These are phyloP conservation scores for Trifolium fragiferum DNA, from an alignment of 306 rosid species.

Conservation along the genomic window DNA sequence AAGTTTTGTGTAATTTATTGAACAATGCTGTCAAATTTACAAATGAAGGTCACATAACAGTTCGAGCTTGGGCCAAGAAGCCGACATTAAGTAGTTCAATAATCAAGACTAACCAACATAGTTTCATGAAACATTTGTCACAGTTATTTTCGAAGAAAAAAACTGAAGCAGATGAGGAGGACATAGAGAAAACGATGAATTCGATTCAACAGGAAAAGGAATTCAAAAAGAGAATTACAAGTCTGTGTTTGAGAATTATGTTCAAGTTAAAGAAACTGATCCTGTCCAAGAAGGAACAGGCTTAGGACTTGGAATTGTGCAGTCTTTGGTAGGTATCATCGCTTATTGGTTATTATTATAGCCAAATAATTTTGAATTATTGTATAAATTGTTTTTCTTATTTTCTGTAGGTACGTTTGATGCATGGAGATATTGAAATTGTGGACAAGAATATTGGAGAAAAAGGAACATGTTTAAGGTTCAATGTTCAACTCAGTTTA, in stretches of 20 bases:
- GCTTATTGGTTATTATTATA: neutral
- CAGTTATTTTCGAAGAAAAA: slow-evolving; percentile 42
- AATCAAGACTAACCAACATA: slow-evolving; percentile 32
- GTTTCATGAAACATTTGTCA: slow-evolving; percentile 39
- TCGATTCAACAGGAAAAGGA: slow-evolving; percentile 57
- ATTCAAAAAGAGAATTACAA: slow-evolving; percentile 70
- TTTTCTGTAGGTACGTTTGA: slow-evolving; percentile 61
- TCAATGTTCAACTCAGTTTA: slow-evolving; percentile 52
- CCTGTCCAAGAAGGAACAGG: slow-evolving; percentile 74
- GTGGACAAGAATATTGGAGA: slow-evolving; percentile 67
- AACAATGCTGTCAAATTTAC: slow-evolving; percentile 84
- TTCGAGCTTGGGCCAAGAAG: slow-evolving; percentile 65
- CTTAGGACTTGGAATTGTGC: slow-evolving; percentile 90
- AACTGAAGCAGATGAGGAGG: slow-evolving; percentile 33
- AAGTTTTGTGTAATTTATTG: slow-evolving; percentile 67
- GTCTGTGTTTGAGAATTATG: slow-evolving; percentile 72
- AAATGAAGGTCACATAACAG: slow-evolving; percentile 56
- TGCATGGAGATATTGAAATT: slow-evolving; percentile 74
- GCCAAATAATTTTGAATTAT: neutral
- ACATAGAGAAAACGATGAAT: slow-evolving; percentile 45
- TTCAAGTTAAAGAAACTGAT: slow-evolving; percentile 72
- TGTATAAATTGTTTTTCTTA: too few species aligned
- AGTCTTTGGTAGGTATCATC: slow-evolving; percentile 60
- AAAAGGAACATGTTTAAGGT: slow-evolving; percentile 73
- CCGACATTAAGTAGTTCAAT: slow-evolving; percentile 51